phyloP scores from a whole-genome alignment of 139 green algal species.

The Gonium pectorale region DNA sequence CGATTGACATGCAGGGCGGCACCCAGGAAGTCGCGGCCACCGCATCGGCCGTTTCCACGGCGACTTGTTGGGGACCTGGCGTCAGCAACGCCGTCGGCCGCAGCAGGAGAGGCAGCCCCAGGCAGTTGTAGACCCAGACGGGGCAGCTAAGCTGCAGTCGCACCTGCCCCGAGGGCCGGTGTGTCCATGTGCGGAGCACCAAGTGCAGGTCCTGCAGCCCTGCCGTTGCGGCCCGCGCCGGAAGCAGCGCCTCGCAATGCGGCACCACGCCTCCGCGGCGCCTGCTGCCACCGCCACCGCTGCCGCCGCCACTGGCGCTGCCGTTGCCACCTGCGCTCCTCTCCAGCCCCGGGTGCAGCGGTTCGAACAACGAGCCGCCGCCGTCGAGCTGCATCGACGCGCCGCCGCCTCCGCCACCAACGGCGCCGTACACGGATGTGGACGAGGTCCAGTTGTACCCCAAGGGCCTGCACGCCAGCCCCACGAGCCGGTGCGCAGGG shows the following conservation, averaged over 20 bases:
- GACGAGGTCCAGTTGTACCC: conserved; percentile 16
- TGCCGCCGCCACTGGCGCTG: neutral
- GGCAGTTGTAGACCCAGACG: conserved; percentile 87
- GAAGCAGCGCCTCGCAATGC: conserved; percentile 11
- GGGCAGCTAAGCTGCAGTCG: conserved; percentile 46
- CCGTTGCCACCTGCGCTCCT: neutral
- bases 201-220: conserved; percentile 31
- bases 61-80: neutral
- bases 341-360: conserved; percentile 43
- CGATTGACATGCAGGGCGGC: neutral
- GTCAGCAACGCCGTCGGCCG: neutral
- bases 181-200: conserved; percentile 35
- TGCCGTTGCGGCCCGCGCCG: neutral
- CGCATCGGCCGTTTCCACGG: neutral
- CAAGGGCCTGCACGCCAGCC: neutral
- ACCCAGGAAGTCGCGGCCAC: conserved; percentile 3
- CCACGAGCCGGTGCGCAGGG: conserved; percentile 17
- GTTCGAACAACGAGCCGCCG: conserved; percentile 40
- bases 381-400: neutral
- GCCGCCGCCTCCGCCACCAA: neutral
- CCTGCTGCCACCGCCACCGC: too few relatives aligned
- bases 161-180: conserved; percentile 26
- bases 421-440: conserved; percentile 27
- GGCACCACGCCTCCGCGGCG: neutral
- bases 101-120: conserved; percentile 72